Evolutionary conservation across 176 grass and related monocot genomes (phyloP).

Genomic region (Aegilops speltoides): DNA sequence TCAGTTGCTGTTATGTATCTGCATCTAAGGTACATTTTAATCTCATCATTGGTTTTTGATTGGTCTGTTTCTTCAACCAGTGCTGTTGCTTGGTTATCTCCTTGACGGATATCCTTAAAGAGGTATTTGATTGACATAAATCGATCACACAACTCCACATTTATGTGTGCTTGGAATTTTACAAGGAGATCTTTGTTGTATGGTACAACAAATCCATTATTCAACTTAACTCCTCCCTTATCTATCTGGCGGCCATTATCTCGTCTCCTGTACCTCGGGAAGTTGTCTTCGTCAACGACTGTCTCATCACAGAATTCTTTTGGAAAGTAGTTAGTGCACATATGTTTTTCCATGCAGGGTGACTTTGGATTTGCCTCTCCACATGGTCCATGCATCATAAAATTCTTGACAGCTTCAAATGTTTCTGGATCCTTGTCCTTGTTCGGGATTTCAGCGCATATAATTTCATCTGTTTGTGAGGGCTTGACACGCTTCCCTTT

Average conservation of each 20-base stretch:
- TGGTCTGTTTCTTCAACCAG: background rate
- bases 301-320: background rate
- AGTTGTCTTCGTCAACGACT: background rate
- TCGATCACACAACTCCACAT: constrained; percentile 30
- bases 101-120: constrained; percentile 23
- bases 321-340: background rate
- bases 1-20: constrained; percentile 40
- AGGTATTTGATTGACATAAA: constrained; percentile 36
- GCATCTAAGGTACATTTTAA: constrained; percentile 34
- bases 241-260: background rate
- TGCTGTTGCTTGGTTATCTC: background rate
- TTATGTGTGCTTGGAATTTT: constrained; percentile 32
- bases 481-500: background rate
- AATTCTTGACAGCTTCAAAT: background rate
- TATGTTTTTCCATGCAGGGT: background rate
- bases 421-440: background rate
- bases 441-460: background rate
- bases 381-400: background rate
- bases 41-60: constrained; percentile 17
- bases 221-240: background rate
- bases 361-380: background rate
- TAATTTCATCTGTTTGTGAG: constrained; percentile 22
- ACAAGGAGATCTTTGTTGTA: constrained; percentile 23
- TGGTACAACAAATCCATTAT: background rate
- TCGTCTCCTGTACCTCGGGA: background rate